These are phyloP conservation scores for Hanseniaspora lindneri DNA, from an alignment of 805 yeast genomes.

Conservation along the genomic window DNA sequence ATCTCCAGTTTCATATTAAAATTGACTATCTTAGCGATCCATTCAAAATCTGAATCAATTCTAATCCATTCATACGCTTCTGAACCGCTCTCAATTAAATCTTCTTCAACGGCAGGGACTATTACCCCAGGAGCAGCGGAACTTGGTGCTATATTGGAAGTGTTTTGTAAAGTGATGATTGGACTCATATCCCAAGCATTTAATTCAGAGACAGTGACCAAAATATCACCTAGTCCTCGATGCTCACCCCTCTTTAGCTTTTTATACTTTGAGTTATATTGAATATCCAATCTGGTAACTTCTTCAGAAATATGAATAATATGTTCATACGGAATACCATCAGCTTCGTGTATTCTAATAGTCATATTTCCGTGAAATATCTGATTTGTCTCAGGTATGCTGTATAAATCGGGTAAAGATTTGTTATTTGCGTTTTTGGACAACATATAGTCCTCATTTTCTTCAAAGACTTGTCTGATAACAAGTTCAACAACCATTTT, in stretches of 20 bases:
- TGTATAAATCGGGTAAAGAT: constrained; percentile 26
- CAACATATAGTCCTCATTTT: not conserved
- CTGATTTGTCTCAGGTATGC: constrained; percentile 27
- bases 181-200: constrained; percentile 19
- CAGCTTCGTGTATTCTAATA: constrained; percentile 91
- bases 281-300: constrained; percentile 79
- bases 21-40: constrained; percentile 66
- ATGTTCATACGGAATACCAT: constrained; percentile 97
- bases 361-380: constrained; percentile 90
- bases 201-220: constrained; percentile 22
- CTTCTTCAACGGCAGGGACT: constrained; percentile 24
- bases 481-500: constrained; percentile 90
- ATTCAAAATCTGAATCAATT: constrained; percentile 94
- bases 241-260: constrained; percentile 46
- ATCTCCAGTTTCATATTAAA: constrained; percentile 88
- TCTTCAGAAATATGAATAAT: constrained; percentile 82
- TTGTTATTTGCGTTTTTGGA: not conserved
- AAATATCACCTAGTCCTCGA: constrained; percentile 26
- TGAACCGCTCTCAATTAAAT: constrained; percentile 22
- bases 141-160: constrained; percentile 13
- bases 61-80: constrained; percentile 97
- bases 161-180: not conserved
- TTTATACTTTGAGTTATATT: constrained; percentile 86
- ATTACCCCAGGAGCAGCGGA: constrained; percentile 17
- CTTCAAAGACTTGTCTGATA: constrained; percentile 75